A percentile compares a stretch with the other conserved stretches of the same genome.
Conservation (phyloP, 23 red algal species). For the Gracilaria domingensis region DNA sequence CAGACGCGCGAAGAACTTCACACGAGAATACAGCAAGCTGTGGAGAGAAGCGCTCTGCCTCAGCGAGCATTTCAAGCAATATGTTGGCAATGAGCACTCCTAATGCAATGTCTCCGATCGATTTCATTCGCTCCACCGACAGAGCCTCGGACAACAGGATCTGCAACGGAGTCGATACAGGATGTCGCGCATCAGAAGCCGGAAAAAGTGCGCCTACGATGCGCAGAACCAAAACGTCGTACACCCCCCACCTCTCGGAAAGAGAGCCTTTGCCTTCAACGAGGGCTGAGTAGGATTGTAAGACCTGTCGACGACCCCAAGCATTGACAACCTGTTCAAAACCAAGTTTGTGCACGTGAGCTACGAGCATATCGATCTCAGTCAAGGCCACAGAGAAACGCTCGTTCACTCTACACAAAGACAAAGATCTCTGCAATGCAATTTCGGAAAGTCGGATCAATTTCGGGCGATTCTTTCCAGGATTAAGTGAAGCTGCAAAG, state of each 20-base stretch:
- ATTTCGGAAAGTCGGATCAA: slow-evolving; percentile 36
- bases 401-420: slow-evolving; percentile 8
- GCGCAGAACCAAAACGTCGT: slow-evolving; percentile 39
- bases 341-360: slow-evolving; percentile 57
- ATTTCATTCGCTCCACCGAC: slow-evolving; percentile 13
- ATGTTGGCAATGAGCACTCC: slow-evolving; percentile 17
- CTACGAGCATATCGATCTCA: slow-evolving; percentile 69
- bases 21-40: slow-evolving; percentile 8
- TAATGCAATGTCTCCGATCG: slow-evolving; percentile 35
- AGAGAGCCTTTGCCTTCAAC: slow-evolving; percentile 16
- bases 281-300: background rate
- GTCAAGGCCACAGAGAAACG: slow-evolving; percentile 9
- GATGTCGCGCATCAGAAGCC: slow-evolving; percentile 74
- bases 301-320: slow-evolving; percentile 42
- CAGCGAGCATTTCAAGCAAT: slow-evolving; percentile 35
- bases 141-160: slow-evolving; percentile 66
- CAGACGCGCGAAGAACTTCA: slow-evolving; percentile 9
- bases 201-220: slow-evolving; percentile 62
- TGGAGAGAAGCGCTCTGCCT: slow-evolving; percentile 30
- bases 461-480: slow-evolving; percentile 40
- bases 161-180: slow-evolving; percentile 42
- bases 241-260: slow-evolving; percentile 26
- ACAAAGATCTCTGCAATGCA: slow-evolving; percentile 25
- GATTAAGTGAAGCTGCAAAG: slow-evolving; percentile 65
- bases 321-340: slow-evolving; percentile 19